phyloP scores from a whole-genome alignment of 2,329 filamentous ascomycete genomes.

The Paraphoma sp. region DNA sequence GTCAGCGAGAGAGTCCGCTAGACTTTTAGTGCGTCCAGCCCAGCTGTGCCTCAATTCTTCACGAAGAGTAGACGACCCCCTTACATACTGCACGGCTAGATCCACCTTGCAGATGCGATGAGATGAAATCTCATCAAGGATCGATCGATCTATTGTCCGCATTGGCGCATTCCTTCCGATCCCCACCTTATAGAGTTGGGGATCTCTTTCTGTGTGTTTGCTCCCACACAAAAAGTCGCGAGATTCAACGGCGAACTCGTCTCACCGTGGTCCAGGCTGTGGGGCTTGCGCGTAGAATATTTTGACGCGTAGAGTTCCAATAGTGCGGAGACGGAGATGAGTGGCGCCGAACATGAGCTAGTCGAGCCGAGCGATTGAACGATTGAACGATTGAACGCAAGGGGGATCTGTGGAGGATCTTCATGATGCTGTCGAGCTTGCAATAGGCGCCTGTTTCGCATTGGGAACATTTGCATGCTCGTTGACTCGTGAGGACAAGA shows the following conservation, averaged over 20 bases:
- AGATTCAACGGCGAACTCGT: neutral
- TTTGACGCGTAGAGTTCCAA: neutral
- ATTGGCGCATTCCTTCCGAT: neutral
- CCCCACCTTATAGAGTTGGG: neutral
- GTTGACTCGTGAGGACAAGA: neutral
- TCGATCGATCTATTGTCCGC: neutral
- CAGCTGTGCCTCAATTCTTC: neutral
- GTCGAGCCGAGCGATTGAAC: slow-evolving; percentile 1
- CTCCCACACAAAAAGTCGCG: neutral
- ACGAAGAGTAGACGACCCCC: neutral
- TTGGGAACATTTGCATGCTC: neutral
- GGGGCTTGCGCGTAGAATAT: neutral
- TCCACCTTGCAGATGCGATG: neutral
- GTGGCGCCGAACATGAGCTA: slow-evolving; percentile 1
- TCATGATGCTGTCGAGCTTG: neutral
- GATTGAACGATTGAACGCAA: neutral
- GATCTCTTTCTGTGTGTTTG: neutral
- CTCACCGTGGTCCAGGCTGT: neutral
- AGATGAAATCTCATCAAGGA: neutral
- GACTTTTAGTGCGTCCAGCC: neutral
- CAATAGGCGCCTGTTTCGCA: neutral
- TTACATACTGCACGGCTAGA: neutral
- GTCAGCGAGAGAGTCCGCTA: neutral
- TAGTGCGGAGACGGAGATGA: slow-evolving; percentile 5
- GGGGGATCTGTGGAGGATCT: slow-evolving; percentile 4